Percentiles rank a stretch among this genome's conserved stretches.
Conservation (phyloP, 164 flowering plant genomes). For the Berberis vulgaris region DNA sequence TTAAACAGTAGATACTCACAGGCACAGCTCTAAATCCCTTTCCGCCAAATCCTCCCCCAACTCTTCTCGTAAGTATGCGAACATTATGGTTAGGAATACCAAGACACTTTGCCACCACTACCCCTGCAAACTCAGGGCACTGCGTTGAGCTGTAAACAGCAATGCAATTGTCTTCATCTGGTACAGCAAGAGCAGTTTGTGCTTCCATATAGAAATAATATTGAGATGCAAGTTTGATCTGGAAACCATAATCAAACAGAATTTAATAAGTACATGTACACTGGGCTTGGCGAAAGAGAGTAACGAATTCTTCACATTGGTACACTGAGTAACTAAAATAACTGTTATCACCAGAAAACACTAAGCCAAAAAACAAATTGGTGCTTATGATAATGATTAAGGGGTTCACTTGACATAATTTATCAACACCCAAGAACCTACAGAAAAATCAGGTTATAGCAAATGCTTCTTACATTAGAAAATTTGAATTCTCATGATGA, state of each 20-base stretch:
- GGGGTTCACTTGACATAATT: no score
- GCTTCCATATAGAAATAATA: slow-evolving; percentile 92
- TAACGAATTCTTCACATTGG: neutral
- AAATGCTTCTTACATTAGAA: no score
- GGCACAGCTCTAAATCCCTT: slow-evolving; percentile 58
- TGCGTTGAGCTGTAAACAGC: slow-evolving; percentile 73
- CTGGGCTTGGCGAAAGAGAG: no score
- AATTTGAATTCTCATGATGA: no score
- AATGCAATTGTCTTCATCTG: slow-evolving; percentile 91
- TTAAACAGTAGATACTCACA: slow-evolving; percentile 33
- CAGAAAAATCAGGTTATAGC: no score
- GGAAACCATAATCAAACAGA: slow-evolving; percentile 11
- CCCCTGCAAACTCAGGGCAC: slow-evolving; percentile 53
- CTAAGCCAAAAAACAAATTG: no score
- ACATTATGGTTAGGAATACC: slow-evolving; percentile 81
- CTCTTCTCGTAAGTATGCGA: slow-evolving; percentile 83
- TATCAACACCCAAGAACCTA: no score
- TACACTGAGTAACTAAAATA: neutral
- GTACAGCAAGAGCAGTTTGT: slow-evolving; percentile 82
- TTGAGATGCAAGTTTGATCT: slow-evolving; percentile 79
- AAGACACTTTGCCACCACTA: slow-evolving; percentile 57
- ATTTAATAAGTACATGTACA: neutral
- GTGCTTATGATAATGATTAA: no score
- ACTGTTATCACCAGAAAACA: no score
- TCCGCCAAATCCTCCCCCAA: slow-evolving; percentile 97